Conservation (phyloP, 2,329 filamentous ascomycete genomes). For the Fusarium armeniacum region DNA sequence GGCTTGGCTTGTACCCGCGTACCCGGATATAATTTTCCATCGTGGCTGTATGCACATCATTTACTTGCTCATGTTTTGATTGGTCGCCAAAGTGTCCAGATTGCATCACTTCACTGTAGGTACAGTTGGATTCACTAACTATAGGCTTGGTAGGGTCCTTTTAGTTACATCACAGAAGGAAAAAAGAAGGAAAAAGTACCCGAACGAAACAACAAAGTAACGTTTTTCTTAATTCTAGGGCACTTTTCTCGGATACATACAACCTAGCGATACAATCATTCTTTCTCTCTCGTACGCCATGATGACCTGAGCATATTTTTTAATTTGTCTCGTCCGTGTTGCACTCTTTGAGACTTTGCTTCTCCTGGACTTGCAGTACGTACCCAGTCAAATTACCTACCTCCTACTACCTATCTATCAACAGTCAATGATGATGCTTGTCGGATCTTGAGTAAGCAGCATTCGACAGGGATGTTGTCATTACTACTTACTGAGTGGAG, state of each 20-base stretch:
- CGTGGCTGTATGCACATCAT: conserved; percentile 13
- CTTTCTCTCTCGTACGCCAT: not conserved
- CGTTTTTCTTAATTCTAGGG: not conserved
- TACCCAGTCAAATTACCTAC: not conserved
- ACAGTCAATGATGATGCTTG: not conserved
- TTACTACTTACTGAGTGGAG: conserved; percentile 19
- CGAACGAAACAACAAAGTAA: not conserved
- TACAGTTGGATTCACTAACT: not conserved
- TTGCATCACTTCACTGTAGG: conserved; percentile 5
- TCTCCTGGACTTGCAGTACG: not conserved
- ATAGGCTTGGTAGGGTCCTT: conserved; percentile 1
- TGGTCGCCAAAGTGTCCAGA: conserved; percentile 5
- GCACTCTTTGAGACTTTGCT: no score
- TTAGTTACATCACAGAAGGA: not conserved
- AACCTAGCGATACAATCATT: not conserved
- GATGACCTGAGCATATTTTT: not conserved
- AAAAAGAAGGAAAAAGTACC: not conserved
- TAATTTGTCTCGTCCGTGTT: not conserved
- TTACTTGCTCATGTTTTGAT: not conserved
- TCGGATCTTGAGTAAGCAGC: not conserved
- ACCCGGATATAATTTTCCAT: conserved; percentile 4
- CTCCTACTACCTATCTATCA: not conserved
- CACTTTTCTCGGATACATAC: not conserved
- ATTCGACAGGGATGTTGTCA: conserved; percentile 16
- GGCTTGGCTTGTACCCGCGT: not conserved